phyloP scores from a whole-genome alignment of 2,329 filamentous ascomycete genomes.

The Aspergillus ibericus region DNA sequence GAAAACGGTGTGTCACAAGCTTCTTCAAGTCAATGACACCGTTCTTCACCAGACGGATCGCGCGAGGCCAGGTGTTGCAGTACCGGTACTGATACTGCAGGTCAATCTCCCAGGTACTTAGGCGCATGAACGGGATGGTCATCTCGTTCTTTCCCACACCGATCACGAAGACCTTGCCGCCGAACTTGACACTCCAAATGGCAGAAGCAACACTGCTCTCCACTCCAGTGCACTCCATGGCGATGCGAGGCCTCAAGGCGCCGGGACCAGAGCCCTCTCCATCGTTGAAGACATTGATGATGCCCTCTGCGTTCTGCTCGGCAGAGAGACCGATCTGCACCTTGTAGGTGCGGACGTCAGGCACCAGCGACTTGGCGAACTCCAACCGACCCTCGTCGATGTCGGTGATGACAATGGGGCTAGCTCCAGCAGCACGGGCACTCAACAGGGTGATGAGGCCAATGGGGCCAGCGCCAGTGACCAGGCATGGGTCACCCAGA shows the following conservation, averaged over 20 bases:
- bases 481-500: conserved; percentile 81
- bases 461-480: conserved; percentile 93
- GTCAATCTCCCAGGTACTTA: conserved; percentile 88
- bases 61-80: conserved; percentile 91
- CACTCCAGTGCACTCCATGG: conserved; percentile 91
- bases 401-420: conserved; percentile 89
- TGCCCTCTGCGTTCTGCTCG: conserved; percentile 69
- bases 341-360: conserved; percentile 72
- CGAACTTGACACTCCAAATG: conserved; percentile 90
- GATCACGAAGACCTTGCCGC: conserved; percentile 95
- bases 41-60: conserved; percentile 82
- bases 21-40: conserved; percentile 78
- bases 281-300: conserved; percentile 67
- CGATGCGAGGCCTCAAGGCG: conserved; percentile 76
- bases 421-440: conserved; percentile 80
- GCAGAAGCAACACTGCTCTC: conserved; percentile 83
- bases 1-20: conserved; percentile 85
- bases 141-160: conserved; percentile 95
- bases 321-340: conserved; percentile 48
- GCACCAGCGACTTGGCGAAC: conserved; percentile 82
- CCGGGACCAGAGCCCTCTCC: conserved; percentile 33
- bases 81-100: conserved; percentile 97
- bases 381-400: conserved; percentile 82
- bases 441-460: conserved; percentile 86
- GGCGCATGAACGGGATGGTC: conserved; percentile 90